Evolutionary conservation across 352 stramenopile genomes (phyloP).

Genomic region (Phytopythium aichiense): DNA sequence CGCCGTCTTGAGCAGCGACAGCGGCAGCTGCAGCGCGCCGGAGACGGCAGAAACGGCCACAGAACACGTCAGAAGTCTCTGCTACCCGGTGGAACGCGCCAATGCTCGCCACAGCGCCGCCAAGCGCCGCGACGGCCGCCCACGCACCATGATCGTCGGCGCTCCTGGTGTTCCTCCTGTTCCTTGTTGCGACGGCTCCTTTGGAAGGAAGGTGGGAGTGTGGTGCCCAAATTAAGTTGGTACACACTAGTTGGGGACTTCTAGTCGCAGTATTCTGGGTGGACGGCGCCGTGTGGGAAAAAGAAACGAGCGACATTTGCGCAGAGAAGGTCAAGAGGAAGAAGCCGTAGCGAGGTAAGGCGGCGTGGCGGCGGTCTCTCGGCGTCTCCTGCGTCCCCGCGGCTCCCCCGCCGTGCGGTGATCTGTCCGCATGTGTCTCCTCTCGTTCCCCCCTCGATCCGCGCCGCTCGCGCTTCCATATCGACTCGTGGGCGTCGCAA

Average conservation of each 20-base stretch:
- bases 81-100: not conserved
- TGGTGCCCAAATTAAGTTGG: too few relatives aligned
- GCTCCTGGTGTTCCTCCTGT: not conserved
- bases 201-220: too few relatives aligned
- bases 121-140: not conserved
- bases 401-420: not conserved
- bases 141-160: not conserved
- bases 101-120: not conserved
- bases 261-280: too few relatives aligned
- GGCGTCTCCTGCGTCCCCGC: not conserved
- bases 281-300: too few relatives aligned
- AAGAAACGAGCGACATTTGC: too few relatives aligned
- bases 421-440: not conserved
- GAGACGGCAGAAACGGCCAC: not conserved
- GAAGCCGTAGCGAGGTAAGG: not conserved
- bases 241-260: too few relatives aligned
- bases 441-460: not conserved
- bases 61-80: not conserved
- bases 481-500: not conserved
- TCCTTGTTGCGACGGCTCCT: not conserved
- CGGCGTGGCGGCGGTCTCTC: not conserved
- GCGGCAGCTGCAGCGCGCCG: constrained; percentile 74
- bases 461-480: not conserved
- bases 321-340: not conserved
- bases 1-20: constrained; percentile 95